Base-by-base conservation (phyloP, 75 land plant genomes). In the Pinus tabuliformis region DNA sequence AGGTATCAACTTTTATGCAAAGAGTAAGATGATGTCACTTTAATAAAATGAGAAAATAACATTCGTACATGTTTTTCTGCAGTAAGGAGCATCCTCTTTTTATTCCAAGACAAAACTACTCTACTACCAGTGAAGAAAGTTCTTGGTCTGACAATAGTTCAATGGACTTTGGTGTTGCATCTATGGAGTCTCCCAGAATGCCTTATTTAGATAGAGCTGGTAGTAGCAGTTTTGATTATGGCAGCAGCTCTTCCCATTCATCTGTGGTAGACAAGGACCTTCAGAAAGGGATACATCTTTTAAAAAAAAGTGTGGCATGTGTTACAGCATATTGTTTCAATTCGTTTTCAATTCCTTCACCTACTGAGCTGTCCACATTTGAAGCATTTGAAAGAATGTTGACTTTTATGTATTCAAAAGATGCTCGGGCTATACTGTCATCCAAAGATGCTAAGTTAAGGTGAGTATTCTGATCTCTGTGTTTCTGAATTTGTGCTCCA, bases 281-380 rank as follows among this genome's bases (percentile, higher is more conserved):
- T 64, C 91, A 89, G 84, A 90, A 89, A 85, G 99, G 93, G 52
- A 94, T 96, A 56, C 85, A 86, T 36, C 86, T 96, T 61, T 82
- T 96, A 21, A 92, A 92, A 82, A 86, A 93, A 78, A 96, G 99
- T 89, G 95, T 96, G 70, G 92, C 90, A 64, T 96, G 99, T 81
- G 76, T 96, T 58, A 86, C 92, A 42, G 81, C 91, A 15, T 92
- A 92, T 78, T 84, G 90, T 45, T 92, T 85, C 75, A 86, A 89
- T 79, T 81, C 85, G 18, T 85, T 94, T 22, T 77, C 82, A 75
- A 17, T 89, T 39, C 86, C 91, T 57, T 73, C 91, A 62, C 91
- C 99, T 18, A 39, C 92, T 52, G 88, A 89, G 42, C 78, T 89
- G 74, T 89, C 99, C 17, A 96, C 92, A 21, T 92, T 96, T 80